These are phyloP conservation scores for Leucoagaricus sp. DNA, from an alignment of 1,284 basidiomycete species.

Conservation along the genomic window DNA sequence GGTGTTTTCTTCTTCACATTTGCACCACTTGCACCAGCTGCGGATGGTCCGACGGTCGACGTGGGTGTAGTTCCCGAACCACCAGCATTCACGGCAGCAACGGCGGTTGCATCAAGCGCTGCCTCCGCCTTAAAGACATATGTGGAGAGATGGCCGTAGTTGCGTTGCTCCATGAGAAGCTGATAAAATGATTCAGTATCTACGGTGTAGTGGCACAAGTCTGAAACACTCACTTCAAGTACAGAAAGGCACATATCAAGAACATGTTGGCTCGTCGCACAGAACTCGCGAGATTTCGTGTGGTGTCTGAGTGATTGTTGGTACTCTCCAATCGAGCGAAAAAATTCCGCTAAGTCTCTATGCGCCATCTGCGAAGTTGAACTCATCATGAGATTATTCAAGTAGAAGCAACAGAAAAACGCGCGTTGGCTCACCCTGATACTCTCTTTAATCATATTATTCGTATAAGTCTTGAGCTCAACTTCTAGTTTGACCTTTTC, in stretches of 20 bases:
- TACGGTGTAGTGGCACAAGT: too few relatives aligned
- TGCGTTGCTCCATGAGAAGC: constrained; percentile 82
- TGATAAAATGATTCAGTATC: constrained; percentile 26
- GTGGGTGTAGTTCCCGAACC: constrained; percentile 5
- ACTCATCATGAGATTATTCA: neutral
- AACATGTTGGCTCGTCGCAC: constrained; percentile 79
- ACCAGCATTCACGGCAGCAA: constrained; percentile 22
- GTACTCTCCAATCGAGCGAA: constrained; percentile 68
- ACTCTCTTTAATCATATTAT: constrained; percentile 92
- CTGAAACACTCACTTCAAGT: constrained; percentile 60
- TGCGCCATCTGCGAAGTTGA: constrained; percentile 67
- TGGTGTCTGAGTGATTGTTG: constrained; percentile 70
- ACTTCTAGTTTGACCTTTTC: constrained; percentile 77
- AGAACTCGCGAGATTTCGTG: constrained; percentile 82
- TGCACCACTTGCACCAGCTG: constrained; percentile 26
- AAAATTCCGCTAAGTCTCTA: constrained; percentile 77
- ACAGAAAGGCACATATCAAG: constrained; percentile 82
- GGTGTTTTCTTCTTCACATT: constrained; percentile 44
- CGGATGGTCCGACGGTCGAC: neutral
- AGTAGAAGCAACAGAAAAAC: neutral
- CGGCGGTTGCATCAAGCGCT: constrained; percentile 67
- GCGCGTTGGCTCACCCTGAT: constrained; percentile 61
- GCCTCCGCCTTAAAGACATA: constrained; percentile 92
- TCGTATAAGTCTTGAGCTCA: constrained; percentile 84
- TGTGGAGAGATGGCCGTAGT: constrained; percentile 80